Percentiles rank a stretch among this genome's conserved stretches.
Conservation (phyloP, 208 protist species). For the Trypanosoma mega region DNA sequence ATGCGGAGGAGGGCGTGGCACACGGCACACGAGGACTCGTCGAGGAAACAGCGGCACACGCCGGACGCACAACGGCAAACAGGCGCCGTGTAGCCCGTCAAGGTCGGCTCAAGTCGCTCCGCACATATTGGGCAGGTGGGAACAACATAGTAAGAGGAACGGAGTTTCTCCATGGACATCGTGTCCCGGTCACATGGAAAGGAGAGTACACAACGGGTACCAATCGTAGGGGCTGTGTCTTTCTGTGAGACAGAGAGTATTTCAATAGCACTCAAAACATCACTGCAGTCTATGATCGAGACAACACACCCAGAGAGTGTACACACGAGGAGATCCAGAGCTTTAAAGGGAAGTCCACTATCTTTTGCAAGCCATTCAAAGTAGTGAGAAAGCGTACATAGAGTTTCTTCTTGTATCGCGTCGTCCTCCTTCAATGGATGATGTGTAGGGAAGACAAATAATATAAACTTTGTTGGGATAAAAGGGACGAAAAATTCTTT, state of each 20-base stretch:
- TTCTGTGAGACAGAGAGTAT: constrained; percentile 46
- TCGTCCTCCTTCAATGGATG: constrained; percentile 40
- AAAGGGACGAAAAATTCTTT: constrained; percentile 74
- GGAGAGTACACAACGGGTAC: constrained; percentile 20
- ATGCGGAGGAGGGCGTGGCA: constrained; percentile 47
- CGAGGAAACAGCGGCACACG: constrained; percentile 37
- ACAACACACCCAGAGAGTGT: constrained; percentile 42
- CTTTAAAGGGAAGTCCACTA: constrained; percentile 20
- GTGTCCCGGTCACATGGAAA: constrained; percentile 25
- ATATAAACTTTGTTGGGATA: constrained; percentile 57
- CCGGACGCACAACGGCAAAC: constrained; percentile 42
- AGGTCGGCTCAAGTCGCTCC: constrained; percentile 67
- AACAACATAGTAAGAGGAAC: constrained; percentile 63
- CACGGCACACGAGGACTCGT: constrained; percentile 54
- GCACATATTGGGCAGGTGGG: constrained; percentile 76
- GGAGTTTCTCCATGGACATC: constrained; percentile 5
- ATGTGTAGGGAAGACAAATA: constrained; percentile 62
- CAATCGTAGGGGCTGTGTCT: constrained; percentile 11
- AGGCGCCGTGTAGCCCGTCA: constrained; percentile 49
- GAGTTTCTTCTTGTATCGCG: constrained; percentile 29
- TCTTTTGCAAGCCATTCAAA: constrained; percentile 15
- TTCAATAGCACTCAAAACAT: constrained; percentile 44
- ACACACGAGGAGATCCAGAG: constrained; percentile 62
- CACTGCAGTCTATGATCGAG: constrained; percentile 43
- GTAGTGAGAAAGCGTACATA: constrained; percentile 13